These are phyloP conservation scores for Annulohypoxylon bovei DNA, from an alignment of 495 filamentous ascomycete species.

Conservation along the genomic window DNA sequence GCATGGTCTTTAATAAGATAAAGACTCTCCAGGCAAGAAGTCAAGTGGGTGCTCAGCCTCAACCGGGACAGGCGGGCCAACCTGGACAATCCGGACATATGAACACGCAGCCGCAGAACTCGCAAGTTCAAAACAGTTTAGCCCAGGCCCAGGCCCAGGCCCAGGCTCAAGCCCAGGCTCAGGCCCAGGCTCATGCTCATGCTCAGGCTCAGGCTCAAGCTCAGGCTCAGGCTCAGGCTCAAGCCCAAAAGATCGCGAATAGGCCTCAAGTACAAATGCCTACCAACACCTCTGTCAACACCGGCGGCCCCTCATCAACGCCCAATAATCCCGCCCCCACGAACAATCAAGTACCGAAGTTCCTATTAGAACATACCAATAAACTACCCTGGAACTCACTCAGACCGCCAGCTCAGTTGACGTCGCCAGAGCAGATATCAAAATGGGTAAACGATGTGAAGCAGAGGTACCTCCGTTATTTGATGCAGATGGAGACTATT, in stretches of 20 bases:
- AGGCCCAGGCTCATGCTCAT: neutral
- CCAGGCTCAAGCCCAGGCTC: neutral
- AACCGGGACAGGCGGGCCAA: conserved; percentile 24
- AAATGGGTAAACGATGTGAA: conserved; percentile 49
- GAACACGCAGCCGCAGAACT: conserved; percentile 26
- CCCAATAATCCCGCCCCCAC: conserved; percentile 13
- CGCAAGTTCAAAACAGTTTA: conserved; percentile 29
- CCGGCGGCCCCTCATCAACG: conserved; percentile 11
- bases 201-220: neutral
- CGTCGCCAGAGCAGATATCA: conserved; percentile 38
- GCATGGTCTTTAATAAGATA: conserved; percentile 69
- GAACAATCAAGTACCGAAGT: conserved; percentile 32
- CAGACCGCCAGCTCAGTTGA: conserved; percentile 19
- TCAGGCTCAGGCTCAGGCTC: neutral
- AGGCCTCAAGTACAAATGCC: conserved; percentile 33
- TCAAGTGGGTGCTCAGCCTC: conserved; percentile 27
- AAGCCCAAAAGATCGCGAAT: conserved; percentile 34
- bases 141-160: neutral
- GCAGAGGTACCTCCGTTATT: conserved; percentile 45
- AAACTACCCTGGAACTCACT: conserved; percentile 49
- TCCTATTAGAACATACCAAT: conserved; percentile 50
- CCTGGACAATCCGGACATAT: conserved; percentile 6
- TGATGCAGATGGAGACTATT: conserved; percentile 51
- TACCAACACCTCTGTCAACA: conserved; percentile 24
- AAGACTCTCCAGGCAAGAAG: conserved; percentile 44